Conservation (phyloP, 768 basidiomycete genomes). For the Trametes meyenii region DNA sequence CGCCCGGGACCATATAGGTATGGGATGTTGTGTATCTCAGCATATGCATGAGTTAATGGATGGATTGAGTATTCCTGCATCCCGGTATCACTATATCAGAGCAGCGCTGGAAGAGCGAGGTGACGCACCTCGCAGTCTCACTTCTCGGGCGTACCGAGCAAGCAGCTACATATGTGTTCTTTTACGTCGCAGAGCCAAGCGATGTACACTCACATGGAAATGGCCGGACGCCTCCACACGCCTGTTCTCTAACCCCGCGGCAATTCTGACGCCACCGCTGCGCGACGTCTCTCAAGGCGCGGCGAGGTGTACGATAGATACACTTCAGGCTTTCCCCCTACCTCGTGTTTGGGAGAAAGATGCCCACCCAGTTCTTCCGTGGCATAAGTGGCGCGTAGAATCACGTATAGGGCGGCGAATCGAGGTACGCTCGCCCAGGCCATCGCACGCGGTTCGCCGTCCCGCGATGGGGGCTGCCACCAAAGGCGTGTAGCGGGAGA, state of each 20-base stretch:
- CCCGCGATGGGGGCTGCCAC: neutral
- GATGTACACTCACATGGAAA: neutral
- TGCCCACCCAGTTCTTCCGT: neutral
- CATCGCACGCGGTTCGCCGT: neutral
- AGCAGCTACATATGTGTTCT: neutral
- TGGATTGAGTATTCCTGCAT: too few relatives aligned
- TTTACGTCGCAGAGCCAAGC: neutral
- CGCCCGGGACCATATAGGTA: too few relatives aligned
- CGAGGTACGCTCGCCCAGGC: neutral
- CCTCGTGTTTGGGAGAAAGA: slow-evolving; percentile 5
- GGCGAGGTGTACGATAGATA: neutral
- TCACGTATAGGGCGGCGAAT: neutral
- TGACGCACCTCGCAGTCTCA: neutral
- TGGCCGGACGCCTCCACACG: neutral
- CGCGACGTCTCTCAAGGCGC: neutral
- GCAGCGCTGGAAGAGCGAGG: neutral
- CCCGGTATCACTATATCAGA: neutral
- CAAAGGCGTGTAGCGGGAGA: neutral
- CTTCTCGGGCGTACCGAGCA: too few relatives aligned
- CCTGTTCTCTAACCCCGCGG: neutral
- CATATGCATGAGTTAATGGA: too few relatives aligned
- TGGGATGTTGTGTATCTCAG: too few relatives aligned
- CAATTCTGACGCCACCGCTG: neutral
- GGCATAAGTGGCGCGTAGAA: neutral
- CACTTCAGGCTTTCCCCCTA: neutral